These are phyloP conservation scores for Citrus unshiu DNA, from an alignment of 345 rosid genomes.

Conservation along the genomic window DNA sequence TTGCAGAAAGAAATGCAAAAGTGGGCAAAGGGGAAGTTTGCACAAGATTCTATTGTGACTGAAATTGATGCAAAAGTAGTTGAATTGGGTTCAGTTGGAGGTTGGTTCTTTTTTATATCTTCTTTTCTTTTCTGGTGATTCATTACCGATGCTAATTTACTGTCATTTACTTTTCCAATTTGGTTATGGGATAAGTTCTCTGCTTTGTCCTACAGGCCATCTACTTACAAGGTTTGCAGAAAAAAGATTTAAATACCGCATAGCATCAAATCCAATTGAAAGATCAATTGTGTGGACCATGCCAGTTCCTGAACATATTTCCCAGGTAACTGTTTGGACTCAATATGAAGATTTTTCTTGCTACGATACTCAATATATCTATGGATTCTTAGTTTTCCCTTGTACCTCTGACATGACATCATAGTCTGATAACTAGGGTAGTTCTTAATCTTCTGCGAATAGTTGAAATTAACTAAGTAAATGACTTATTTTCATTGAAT, in stretches of 20 bases:
- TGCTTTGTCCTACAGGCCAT: slow-evolving; percentile 53
- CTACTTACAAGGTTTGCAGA: slow-evolving; percentile 81
- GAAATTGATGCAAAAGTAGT: slow-evolving; percentile 79
- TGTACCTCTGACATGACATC: neutral
- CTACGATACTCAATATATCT: neutral
- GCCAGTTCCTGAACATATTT: slow-evolving; percentile 67
- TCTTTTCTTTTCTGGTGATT: neutral
- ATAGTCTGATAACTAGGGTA: neutral
- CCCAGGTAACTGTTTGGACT: slow-evolving; percentile 45
- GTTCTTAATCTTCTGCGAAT: neutral
- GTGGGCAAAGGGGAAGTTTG: slow-evolving; percentile 91
- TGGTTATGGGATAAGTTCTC: slow-evolving; percentile 20
- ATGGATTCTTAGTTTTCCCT: neutral
- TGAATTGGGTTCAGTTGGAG: slow-evolving; percentile 79
- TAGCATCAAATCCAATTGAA: slow-evolving; percentile 74
- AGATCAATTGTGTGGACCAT: slow-evolving; percentile 87
- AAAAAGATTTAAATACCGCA: slow-evolving; percentile 64
- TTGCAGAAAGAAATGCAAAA: slow-evolving; percentile 72
- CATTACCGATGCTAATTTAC: slow-evolving; percentile 12
- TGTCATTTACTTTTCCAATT: slow-evolving; percentile 1
- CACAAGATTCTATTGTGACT: slow-evolving; percentile 77
- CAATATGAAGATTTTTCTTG: neutral
- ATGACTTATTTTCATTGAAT: neutral
- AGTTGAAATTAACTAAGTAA: neutral
- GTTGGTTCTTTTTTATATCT: slow-evolving; percentile 32